Conservation (phyloP, 1,139 yeast genomes). For the Saccharomyces hybrid region DNA sequence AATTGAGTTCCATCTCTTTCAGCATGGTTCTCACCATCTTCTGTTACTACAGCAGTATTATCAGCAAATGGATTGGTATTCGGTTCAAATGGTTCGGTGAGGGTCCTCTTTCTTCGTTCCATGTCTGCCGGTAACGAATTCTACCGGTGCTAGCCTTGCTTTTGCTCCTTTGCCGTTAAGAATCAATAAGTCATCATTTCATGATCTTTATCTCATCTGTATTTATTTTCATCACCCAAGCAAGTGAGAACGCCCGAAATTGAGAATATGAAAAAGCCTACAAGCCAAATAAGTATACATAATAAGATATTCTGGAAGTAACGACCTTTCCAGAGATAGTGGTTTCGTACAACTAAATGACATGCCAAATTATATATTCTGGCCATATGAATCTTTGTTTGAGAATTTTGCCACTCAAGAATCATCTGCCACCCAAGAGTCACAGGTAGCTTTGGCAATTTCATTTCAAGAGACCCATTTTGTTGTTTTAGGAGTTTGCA, state of each 20-base stretch:
- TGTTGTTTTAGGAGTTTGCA: constrained; percentile 16
- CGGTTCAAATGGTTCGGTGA: constrained; percentile 6
- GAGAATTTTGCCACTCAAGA: constrained; percentile 4
- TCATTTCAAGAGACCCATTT: constrained; percentile 15
- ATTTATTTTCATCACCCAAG: background rate
- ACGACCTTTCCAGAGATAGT: background rate
- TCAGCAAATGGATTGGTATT: background rate
- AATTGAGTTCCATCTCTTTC: background rate
- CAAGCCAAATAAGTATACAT: background rate
- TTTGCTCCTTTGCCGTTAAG: background rate
- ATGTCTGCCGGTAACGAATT: background rate
- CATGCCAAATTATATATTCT: constrained; percentile 18
- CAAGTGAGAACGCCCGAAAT: background rate
- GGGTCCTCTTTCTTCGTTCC: constrained; percentile 1
- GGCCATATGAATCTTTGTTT: constrained; percentile 17
- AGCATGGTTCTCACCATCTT: background rate
- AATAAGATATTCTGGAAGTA: no score
- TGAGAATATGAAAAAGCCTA: background rate
- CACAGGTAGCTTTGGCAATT: constrained; percentile 16
- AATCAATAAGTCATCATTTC: background rate
- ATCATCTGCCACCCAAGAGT: background rate
- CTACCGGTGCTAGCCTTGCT: background rate
- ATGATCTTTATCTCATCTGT: background rate
- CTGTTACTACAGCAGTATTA: background rate
- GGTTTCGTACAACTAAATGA: constrained; percentile 3